Evolutionary conservation across 306 rosid species (phyloP), one percentile per base, ranked within the genome.

Genomic region (Trichosanthes cucumerina): DNA sequence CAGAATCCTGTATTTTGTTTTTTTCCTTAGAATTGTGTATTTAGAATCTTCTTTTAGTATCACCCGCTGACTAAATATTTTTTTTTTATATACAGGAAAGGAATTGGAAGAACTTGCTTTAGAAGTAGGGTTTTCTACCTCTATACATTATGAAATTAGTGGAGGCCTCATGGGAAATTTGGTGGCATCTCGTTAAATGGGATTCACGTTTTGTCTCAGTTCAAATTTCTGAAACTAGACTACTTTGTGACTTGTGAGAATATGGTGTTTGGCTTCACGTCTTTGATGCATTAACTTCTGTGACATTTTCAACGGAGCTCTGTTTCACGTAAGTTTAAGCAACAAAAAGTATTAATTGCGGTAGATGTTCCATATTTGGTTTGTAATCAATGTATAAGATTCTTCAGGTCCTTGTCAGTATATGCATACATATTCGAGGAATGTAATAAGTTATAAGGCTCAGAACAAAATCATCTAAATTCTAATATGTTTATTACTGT

Each of bases 131-230:
- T 96, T 96, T 84, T 90, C 98, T 13, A 75, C 82, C 46, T 93
- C 92, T 34, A 79, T 36, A 12, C 92, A 86, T 86, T 91, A 92
- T 82, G 99, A 96, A 87, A 88, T 96, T 69, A 77, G 89, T 46
- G 91, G 99, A 80, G 91, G 97, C 86, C 75, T 96, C 64, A 92
- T 91, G 97, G 99, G 97, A 43, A 91, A 92, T 85, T 85, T 96
- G 79, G 97, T 96, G 41, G 97, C 97, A 64, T 81, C 79, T 31
- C 89, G 87, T 65, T 92, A 82, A 81, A 46, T 58, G 58, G 26
- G 39, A 58, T 60, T 21, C 24, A 59, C 10, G 24, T 47, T 47
- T 71, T 73, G 26, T 28, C 56, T 33, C 26, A 14, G 54, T 77
- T 58, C 36, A 60, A 18, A 41, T 46, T 18, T 19, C 7, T 59